These are phyloP conservation scores for Pueraria montana DNA, from an alignment of 306 rosid species.

Conservation along the genomic window DNA sequence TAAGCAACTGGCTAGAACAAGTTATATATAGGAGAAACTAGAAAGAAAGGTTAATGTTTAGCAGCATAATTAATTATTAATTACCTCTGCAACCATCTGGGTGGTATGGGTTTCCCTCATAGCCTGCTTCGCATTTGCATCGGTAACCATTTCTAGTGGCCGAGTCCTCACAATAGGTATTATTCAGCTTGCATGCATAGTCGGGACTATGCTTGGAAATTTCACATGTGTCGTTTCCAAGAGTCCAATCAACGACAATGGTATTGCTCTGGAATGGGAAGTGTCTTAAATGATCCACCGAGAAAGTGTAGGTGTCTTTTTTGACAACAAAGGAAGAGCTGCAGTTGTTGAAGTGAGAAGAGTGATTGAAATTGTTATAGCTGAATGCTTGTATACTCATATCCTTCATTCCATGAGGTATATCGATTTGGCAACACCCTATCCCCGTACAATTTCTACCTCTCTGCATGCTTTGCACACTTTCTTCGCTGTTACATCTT, in stretches of 20 bases:
- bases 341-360: neutral
- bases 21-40: no score
- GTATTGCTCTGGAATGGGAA: no score
- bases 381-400: neutral
- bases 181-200: neutral
- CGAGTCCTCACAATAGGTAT: neutral
- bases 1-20: no score
- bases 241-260: no score
- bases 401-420: neutral
- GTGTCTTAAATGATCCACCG: neutral
- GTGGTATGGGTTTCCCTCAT: neutral
- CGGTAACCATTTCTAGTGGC: neutral
- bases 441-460: no score
- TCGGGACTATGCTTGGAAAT: neutral
- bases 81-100: no score
- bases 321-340: slow-evolving; percentile 40
- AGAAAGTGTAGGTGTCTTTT: slow-evolving; percentile 39
- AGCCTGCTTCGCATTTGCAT: neutral
- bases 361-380: neutral
- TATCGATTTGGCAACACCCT: no score
- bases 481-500: neutral
- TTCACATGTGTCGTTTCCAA: no score
- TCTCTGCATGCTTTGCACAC: no score
- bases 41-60: no score
- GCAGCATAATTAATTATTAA: no score